Evolutionary conservation across 306 rosid species (phyloP), one percentile per base, ranked within the genome.

Genomic region (Amphicarpaea edgeworthii): DNA sequence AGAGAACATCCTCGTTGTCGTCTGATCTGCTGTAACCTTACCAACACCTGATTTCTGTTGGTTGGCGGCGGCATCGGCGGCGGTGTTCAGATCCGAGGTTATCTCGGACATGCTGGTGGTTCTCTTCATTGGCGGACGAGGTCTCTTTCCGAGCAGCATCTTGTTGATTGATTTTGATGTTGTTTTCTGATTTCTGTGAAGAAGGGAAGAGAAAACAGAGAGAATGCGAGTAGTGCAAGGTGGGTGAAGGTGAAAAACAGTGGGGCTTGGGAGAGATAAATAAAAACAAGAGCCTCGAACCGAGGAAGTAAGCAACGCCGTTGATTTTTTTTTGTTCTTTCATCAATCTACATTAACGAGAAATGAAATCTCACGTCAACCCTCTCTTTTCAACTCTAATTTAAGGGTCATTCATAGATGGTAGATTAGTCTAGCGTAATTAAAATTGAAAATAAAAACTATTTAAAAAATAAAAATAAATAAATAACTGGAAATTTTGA

Each of bases 101-200:
- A 93, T 89, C 47, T 91, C 93, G 0, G 92, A 75, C 88, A 88
- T 16, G 88, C 98, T 93, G 7, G 93, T 83, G 9, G 98, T 93
- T 68, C 92, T 88, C 84, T 87, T 91, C 89, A 93, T 85, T 3
- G 96, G 87, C 68, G 87, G 86, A 50, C 97, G 87, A 40, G 90
- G 85, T 68, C 97, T 89, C 87, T 91, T 93, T 9, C 97, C 97
- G 38, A 93, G 72, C 86, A 85, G n/a, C 98, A 77, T 77, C 71
- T 38, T 59, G 40, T 12, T 69, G 40, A 40, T 1, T 14, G 8
- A 6, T 11, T 55, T 14, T 9, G 12, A 34, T 14, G 4, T 14
- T 7, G 10, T 3, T 10, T 5, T 11, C 55, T 65, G 10, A 0
- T 9, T 40, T 19, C 49, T 61, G 28, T 20, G 30, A 51, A 20